Percentiles rank a stretch among this genome's conserved stretches.
Evolutionary conservation across 192 early-diverging fungal species (phyloP).

Genomic region (Coemansia sp.): DNA sequence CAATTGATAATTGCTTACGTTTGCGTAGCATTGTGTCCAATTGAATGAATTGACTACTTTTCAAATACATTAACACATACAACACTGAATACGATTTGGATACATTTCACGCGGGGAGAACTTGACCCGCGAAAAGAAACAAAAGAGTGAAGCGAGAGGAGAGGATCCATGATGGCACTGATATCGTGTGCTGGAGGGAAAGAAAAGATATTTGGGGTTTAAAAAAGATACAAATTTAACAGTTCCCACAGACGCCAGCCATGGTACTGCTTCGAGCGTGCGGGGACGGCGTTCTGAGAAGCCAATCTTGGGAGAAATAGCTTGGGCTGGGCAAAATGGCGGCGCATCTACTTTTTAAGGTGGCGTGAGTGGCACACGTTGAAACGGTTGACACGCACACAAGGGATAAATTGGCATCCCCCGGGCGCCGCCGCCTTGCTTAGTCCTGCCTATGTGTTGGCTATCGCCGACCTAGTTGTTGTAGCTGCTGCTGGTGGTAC

Average conservation of each 20-base stretch:
- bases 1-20: not conserved
- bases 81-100: not conserved
- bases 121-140: not conserved
- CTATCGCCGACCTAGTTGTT: not conserved
- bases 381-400: not conserved
- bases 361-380: not conserved
- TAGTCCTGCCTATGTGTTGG: not conserved
- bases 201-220: not conserved
- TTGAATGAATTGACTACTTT: not conserved
- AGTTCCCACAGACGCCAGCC: not conserved
- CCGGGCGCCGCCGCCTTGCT: not conserved
- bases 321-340: not conserved
- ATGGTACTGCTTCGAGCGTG: not conserved
- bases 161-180: not conserved
- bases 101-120: constrained; percentile 4
- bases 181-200: not conserved
- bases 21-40: not conserved
- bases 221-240: constrained; percentile 1
- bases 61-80: not conserved
- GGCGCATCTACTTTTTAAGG: not conserved
- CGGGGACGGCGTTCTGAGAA: not conserved
- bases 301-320: not conserved
- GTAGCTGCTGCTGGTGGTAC: not conserved
- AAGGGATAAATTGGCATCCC: too few species aligned
- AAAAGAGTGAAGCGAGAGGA: not conserved